phyloP scores from a whole-genome alignment of 2,329 filamentous ascomycete genomes.

The Thelonectria discophora region DNA sequence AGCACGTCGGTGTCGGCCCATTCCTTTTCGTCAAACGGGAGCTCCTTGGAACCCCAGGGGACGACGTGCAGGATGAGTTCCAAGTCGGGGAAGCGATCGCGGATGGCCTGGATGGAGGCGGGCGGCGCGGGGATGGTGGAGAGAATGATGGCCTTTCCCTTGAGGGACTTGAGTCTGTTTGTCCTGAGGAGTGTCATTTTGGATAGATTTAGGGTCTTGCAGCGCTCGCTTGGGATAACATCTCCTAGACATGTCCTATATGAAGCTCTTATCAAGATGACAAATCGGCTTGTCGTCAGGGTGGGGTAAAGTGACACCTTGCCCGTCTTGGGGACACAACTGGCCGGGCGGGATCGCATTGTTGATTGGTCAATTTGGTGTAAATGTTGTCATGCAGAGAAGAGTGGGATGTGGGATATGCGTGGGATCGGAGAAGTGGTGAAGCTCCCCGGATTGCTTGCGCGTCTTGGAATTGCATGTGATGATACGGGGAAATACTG shows the following conservation, averaged over 20 bases:
- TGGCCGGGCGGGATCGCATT: background rate
- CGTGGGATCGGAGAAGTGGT: background rate
- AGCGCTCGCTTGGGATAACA: too few relatives aligned
- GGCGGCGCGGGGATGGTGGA: constrained; percentile 45
- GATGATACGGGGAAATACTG: too few relatives aligned
- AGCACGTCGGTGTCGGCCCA: constrained; percentile 61
- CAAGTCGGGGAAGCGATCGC: constrained; percentile 55
- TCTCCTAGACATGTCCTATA: too few relatives aligned
- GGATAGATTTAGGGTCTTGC: background rate
- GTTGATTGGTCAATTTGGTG: constrained; percentile 16
- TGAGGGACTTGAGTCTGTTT: constrained; percentile 46
- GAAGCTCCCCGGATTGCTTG: too few relatives aligned
- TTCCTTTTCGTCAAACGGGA: constrained; percentile 46
- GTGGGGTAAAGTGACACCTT: constrained; percentile 40
- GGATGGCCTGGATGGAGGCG: constrained; percentile 49
- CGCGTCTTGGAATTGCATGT: too few relatives aligned
- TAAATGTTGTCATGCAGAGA: constrained; percentile 31
- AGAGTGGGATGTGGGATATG: constrained; percentile 26
- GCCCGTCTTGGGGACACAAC: background rate
- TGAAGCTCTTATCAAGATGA: constrained; percentile 28
- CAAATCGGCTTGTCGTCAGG: constrained; percentile 38
- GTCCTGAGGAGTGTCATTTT: constrained; percentile 34
- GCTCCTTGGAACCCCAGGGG: constrained; percentile 42
- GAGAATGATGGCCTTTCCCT: constrained; percentile 58
- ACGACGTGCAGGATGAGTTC: constrained; percentile 46